Evolutionary conservation across 2,329 filamentous ascomycete species (phyloP).

Genomic region (Apiospora sp.): DNA sequence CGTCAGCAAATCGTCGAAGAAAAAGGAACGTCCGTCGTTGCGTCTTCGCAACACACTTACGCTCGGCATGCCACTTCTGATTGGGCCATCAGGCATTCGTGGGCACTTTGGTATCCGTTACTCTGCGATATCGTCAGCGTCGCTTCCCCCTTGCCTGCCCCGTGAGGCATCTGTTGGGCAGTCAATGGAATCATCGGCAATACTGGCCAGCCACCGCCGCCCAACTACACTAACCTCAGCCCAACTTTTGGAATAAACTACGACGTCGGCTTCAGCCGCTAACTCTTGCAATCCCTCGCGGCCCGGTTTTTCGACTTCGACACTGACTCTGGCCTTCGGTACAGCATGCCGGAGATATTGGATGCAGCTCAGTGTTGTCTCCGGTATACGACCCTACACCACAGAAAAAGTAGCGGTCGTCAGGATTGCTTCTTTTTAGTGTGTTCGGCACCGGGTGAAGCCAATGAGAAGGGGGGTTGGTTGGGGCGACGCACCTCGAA

Average conservation of each 20-base stretch:
- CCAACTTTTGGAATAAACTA: constrained; percentile 79
- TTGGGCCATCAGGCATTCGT: constrained; percentile 42
- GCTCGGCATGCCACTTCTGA: constrained; percentile 42
- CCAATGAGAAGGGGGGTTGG: constrained; percentile 4
- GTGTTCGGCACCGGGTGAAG: constrained; percentile 15
- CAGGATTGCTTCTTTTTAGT: constrained; percentile 28
- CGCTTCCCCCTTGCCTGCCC: background rate
- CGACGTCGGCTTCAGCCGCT: constrained; percentile 69
- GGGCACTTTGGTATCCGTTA: constrained; percentile 41
- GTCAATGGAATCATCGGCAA: background rate
- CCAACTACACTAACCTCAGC: constrained; percentile 62
- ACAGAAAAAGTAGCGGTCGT: background rate
- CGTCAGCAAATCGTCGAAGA: constrained; percentile 33
- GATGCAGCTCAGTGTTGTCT: constrained; percentile 67
- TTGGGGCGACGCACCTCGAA: constrained; percentile 64
- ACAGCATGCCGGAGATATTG: constrained; percentile 57
- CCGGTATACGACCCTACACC: constrained; percentile 67
- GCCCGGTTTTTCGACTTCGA: constrained; percentile 76
- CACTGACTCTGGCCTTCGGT: constrained; percentile 63
- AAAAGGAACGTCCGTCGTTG: background rate
- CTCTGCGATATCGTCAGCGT: constrained; percentile 32
- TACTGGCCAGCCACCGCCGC: background rate
- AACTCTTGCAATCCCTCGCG: constrained; percentile 66
- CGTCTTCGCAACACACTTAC: constrained; percentile 40
- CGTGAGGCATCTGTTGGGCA: background rate